A percentile compares a stretch with the other conserved stretches of the same genome.
Evolutionary conservation across 2,329 filamentous ascomycete species (phyloP).

Genomic region (Mycosphaerella sp.): DNA sequence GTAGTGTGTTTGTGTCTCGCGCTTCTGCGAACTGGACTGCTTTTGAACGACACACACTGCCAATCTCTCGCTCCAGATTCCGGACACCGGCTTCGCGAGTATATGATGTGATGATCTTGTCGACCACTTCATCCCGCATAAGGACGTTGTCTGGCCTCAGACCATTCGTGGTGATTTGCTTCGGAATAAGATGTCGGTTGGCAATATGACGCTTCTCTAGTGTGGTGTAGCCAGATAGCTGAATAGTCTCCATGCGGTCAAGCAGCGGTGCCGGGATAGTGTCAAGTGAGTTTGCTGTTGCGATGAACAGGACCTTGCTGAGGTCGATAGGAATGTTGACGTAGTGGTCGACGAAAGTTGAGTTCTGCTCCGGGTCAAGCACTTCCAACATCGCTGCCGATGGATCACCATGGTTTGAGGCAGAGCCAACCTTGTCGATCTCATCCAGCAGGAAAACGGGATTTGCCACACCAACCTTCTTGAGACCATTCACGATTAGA

Average conservation of each 20-base stretch:
- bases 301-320: constrained; percentile 95
- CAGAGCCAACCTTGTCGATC: constrained; percentile 90
- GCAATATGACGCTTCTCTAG: constrained; percentile 96
- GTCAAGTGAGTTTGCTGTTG: constrained; percentile 89
- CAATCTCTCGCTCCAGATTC: constrained; percentile 92
- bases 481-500: constrained; percentile 83
- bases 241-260: constrained; percentile 95
- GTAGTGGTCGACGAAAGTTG: constrained; percentile 92
- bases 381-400: constrained; percentile 98
- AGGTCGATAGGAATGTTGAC: constrained; percentile 92
- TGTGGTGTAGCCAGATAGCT: constrained; percentile 90
- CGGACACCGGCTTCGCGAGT: constrained; percentile 94
- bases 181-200: constrained; percentile 85
- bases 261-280: constrained; percentile 91
- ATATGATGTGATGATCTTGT: constrained; percentile 93
- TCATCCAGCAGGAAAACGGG: constrained; percentile 94
- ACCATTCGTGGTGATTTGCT: constrained; percentile 88
- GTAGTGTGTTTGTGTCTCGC: constrained; percentile 63
- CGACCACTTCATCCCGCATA: constrained; percentile 76
- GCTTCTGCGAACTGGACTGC: constrained; percentile 92
- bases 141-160: constrained; percentile 67
- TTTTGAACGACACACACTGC: constrained; percentile 88
- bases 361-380: constrained; percentile 93
- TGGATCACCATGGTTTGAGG: constrained; percentile 91
- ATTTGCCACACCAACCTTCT: constrained; percentile 93